A percentile compares a stretch with the other conserved stretches of the same genome.
Evolutionary conservation across 768 basidiomycete species (phyloP).

Genomic region (Cantharellus cinnabarinus): DNA sequence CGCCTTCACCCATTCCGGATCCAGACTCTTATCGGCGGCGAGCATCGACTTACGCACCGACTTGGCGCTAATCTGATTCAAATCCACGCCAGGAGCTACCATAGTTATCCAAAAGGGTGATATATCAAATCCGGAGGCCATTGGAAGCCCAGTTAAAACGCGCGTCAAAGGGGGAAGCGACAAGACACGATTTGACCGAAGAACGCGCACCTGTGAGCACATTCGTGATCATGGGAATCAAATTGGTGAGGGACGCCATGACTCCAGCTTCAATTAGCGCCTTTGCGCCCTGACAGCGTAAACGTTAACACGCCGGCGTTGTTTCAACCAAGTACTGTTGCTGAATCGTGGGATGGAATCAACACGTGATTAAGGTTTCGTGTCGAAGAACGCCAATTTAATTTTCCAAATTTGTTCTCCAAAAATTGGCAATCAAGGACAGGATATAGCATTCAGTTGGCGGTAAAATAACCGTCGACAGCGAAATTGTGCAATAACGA

Average conservation of each 20-base stretch:
- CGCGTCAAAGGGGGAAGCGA: background rate
- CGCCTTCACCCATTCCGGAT: conserved; percentile 38
- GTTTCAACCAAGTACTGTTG: no score
- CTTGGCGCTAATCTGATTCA: conserved; percentile 68
- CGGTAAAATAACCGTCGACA: no score
- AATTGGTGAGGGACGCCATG: background rate
- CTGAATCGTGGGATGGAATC: no score
- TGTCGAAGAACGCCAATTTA: no score
- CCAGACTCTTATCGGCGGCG: conserved; percentile 18
- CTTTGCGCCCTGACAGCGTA: no score
- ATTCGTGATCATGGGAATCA: background rate
- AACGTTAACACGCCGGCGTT: no score
- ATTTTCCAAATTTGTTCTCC: no score
- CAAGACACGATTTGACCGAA: background rate
- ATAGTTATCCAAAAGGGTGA: conserved; percentile 30
- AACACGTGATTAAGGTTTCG: no score
- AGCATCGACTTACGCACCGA: conserved; percentile 61
- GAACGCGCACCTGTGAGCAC: background rate
- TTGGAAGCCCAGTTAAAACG: background rate
- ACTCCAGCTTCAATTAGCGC: no score
- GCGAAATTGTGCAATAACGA: no score
- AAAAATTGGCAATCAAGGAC: no score
- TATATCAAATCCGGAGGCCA: background rate
- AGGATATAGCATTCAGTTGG: no score
- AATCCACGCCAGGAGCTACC: conserved; percentile 54